Base-by-base conservation (phyloP, 768 basidiomycete genomes). In the Naganishia antarctica region DNA sequence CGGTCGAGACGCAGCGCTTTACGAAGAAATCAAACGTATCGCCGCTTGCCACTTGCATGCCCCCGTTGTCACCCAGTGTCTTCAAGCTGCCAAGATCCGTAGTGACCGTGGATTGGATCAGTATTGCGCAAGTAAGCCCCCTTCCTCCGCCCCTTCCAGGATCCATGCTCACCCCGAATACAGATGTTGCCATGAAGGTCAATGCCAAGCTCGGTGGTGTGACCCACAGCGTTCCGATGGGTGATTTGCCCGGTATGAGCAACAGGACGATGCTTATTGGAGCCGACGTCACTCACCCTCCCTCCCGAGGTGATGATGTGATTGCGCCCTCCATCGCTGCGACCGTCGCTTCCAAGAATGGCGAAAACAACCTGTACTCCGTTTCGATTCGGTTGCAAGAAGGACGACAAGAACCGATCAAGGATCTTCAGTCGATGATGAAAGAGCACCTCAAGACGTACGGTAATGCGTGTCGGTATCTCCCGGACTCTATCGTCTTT, bases 221-320 rank as follows among this genome's bases (percentile, higher is more conserved):
- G 25, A 75, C 74, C 11, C 74, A 75, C 51, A 66, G 69, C 48
- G 65, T 76, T 8, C 70, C 74, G 4, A 50, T 72, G 26, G 46
- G 66, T 31, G 64, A 66, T n/a, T 45, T 66, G 15, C 66, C 66
- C n/a, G 66, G 66, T 29, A 45, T 67, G 28, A 60, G 32, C 37
- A 77, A 73, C 65, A 69, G 67, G 48, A 76, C 76, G 4, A 77
- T 78, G 74, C 66, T 78, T 1, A 66, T 78, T 8, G 77, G 77
- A 3, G 77, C 74, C 15, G 76, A 78, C 58, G 69, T 77, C 18
- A 66, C 64, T n/a, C 66, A 78, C 70, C 73, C 76, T 5, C 73
- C 75, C 23, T 64, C 65, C 32, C 62, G 72, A 28, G 72, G 70
- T 7, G 70, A 68, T 26, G 71, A 68, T 51, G 47, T 60, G 21